These are phyloP conservation scores for Backusella mclennaniae DNA, from an alignment of 192 early-diverging fungal genomes.

Conservation along the genomic window DNA sequence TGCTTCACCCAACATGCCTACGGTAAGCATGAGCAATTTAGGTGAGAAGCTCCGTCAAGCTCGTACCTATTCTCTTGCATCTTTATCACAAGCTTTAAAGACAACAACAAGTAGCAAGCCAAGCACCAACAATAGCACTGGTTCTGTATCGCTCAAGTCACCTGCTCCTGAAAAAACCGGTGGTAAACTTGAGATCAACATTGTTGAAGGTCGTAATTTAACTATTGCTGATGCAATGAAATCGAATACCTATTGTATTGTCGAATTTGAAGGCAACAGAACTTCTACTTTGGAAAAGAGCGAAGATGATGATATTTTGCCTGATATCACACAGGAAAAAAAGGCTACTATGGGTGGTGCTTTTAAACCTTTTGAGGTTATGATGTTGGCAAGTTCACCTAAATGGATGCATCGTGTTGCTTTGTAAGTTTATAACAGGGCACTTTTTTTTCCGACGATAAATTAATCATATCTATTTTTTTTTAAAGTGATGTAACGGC, in stretches of 20 bases:
- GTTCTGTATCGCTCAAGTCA: neutral
- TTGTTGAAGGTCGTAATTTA: slow-evolving; percentile 43
- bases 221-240: slow-evolving; percentile 33
- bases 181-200: slow-evolving; percentile 24
- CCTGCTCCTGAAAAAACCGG: slow-evolving; percentile 18
- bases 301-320: neutral
- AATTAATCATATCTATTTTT: neutral
- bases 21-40: slow-evolving; percentile 9
- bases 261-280: slow-evolving; percentile 41
- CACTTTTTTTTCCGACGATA: neutral
- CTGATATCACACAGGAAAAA: neutral
- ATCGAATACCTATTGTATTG: slow-evolving; percentile 37
- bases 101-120: slow-evolving; percentile 3
- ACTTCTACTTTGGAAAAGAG: slow-evolving; percentile 32
- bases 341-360: neutral
- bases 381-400: slow-evolving; percentile 40
- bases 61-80: slow-evolving; percentile 10
- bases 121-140: neutral
- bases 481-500: slow-evolving; percentile 40
- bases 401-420: slow-evolving; percentile 42
- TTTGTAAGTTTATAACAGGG: slow-evolving; percentile 30
- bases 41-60: slow-evolving; percentile 26
- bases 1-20: neutral
- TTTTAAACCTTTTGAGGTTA: slow-evolving; percentile 37
- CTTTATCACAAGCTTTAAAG: slow-evolving; percentile 5